A percentile compares a stretch with the other conserved stretches of the same genome.
These are phyloP conservation scores for Garcia nutans DNA, from an alignment of 345 rosid genomes.

Conservation along the genomic window DNA sequence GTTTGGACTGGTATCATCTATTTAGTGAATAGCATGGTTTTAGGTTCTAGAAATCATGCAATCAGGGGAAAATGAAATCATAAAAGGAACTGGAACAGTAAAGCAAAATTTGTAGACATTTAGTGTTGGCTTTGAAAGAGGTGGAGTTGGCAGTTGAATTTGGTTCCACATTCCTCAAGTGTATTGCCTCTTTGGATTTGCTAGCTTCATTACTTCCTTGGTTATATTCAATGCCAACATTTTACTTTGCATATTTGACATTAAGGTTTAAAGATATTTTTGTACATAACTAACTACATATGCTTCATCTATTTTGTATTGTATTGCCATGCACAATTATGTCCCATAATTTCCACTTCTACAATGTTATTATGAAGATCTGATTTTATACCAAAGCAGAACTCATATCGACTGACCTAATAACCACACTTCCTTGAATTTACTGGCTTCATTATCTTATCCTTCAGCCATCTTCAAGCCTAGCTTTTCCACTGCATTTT, in stretches of 20 bases:
- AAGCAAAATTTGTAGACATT: not conserved
- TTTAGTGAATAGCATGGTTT: not conserved
- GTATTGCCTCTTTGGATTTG: not conserved
- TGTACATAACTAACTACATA: not conserved
- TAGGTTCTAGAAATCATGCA: not conserved
- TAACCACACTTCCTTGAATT: not conserved
- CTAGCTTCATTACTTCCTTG: not conserved
- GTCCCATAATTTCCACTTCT: not conserved
- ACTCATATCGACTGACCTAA: too few relatives aligned
- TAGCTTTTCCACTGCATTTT: not conserved
- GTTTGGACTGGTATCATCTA: not conserved
- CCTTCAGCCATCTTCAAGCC: not conserved
- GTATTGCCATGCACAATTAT: not conserved
- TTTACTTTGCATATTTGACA: not conserved
- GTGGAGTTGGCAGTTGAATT: not conserved
- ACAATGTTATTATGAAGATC: not conserved
- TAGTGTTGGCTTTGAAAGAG: not conserved
- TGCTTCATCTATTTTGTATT: not conserved
- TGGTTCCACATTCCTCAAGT: not conserved
- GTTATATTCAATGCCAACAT: not conserved
- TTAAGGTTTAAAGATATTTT: not conserved
- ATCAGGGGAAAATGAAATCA: not conserved
- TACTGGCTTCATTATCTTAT: not conserved
- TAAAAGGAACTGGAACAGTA: not conserved
- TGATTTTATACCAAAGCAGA: not conserved